These are phyloP conservation scores for Asterella californica DNA, from an alignment of 225 moss, liverwort and hornwort species.

Conservation along the genomic window DNA sequence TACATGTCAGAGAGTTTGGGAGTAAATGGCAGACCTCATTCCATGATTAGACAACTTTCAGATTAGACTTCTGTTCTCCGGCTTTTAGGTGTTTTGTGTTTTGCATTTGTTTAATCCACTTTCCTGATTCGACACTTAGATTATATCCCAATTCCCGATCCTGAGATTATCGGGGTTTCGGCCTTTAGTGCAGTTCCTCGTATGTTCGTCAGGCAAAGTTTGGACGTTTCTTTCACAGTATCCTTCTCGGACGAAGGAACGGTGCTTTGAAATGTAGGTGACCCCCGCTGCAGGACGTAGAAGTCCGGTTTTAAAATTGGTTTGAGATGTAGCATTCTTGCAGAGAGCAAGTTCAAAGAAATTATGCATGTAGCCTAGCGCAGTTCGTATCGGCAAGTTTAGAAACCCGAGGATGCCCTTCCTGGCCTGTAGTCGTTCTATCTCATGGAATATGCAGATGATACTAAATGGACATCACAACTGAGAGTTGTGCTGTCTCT, in stretches of 20 bases:
- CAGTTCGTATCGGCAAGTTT: no score
- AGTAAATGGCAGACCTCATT: constrained; percentile 17
- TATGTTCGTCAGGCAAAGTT: background rate
- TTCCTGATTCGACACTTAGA: background rate
- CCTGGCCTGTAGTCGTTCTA: background rate
- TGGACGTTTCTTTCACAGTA: background rate
- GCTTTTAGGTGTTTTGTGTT: background rate
- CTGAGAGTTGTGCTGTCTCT: background rate
- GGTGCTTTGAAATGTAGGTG: background rate
- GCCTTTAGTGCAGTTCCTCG: background rate
- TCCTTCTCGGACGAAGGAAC: background rate
- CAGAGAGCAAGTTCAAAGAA: no score
- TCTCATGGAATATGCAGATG: background rate
- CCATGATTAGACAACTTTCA: constrained; percentile 38
- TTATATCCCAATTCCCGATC: no score
- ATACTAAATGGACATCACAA: background rate
- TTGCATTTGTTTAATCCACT: background rate
- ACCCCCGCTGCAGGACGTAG: background rate
- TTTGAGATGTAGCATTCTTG: background rate
- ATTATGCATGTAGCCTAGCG: no score
- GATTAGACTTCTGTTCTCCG: constrained; percentile 9
- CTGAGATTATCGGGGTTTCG: background rate
- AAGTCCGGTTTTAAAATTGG: background rate
- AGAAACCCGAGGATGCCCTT: background rate
- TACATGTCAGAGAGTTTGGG: constrained; percentile 15